Base-by-base conservation (phyloP, 2,329 filamentous ascomycete genomes). In the Aspergillus alliaceus region DNA sequence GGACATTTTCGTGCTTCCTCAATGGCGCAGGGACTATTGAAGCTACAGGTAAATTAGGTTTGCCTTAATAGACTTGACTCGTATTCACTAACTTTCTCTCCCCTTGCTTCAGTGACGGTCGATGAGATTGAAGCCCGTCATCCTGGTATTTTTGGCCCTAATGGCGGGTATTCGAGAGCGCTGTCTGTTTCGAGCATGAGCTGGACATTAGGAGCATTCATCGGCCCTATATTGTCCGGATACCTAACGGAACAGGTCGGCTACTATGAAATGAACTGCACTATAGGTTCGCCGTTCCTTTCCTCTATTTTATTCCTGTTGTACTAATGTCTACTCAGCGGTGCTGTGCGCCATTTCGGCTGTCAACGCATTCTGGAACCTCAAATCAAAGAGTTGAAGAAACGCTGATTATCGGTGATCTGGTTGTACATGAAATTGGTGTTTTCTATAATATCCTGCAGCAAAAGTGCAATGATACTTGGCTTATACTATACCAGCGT, bases 1-100 rank as follows among this genome's bases (percentile, higher is more conserved):
- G 70, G 1, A 48, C 66, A 11, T 55, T 64, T 6, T 67, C 63
- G 2, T 65, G 62, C 44, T 46, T 71, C 11, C 54, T 69, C 25
- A 67, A 69, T 44, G 69, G 69, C 1, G 62, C 66, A 18, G 69
- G 66, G 3, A 64, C 62, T 9, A 62, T 71, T 20, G 71, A 72
- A 53, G 65, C 67, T 31, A 69, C 66, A 15, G 49, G 71, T 72
- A 61, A 59, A 69, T 59, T 11, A 4, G 6, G 12, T 37, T 15
- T 12, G 39, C n/a, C 6, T 27, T 14, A 22, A 25, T 58, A 22
- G 24, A 6, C 5, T 25, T 22, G 2, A 22, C 12, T 27, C 22
- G 15, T 6, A 27, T 31, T 42, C 25, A 3, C 31, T 53, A 49
- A 32, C 22, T 42, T 20, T 22, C n/a, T 31, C 25, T 27, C 32